A percentile compares a stretch with the other conserved stretches of the same genome.
phyloP scores from a whole-genome alignment of 257 asterid species.

The Buddleja alternifolia region DNA sequence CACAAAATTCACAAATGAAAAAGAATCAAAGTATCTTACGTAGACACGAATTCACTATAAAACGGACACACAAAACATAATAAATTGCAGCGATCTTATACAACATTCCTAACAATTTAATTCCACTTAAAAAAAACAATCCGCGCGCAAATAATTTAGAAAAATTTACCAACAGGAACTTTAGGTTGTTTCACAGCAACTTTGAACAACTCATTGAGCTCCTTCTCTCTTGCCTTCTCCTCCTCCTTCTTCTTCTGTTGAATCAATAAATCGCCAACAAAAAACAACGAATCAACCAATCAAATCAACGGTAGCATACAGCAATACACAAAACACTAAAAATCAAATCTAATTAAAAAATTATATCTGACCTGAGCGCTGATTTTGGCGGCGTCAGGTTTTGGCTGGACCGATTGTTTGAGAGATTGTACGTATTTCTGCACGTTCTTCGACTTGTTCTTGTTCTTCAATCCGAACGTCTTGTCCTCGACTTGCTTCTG shows the following conservation, averaged over 20 bases:
- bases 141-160: background rate
- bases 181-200: constrained; percentile 94
- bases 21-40: background rate
- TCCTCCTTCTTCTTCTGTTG: constrained; percentile 97
- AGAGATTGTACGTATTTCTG: constrained; percentile 95
- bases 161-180: constrained; percentile 80
- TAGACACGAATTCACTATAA: background rate
- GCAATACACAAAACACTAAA: background rate
- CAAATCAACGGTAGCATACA: background rate
- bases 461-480: constrained; percentile 96
- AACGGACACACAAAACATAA: background rate
- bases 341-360: background rate
- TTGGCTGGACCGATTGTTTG: constrained; percentile 77
- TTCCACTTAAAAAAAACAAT: background rate
- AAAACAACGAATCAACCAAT: background rate
- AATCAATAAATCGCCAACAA: constrained; percentile 23
- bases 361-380: constrained; percentile 63
- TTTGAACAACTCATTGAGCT: constrained; percentile 81
- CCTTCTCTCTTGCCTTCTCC: constrained; percentile 89
- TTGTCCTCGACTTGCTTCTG: constrained; percentile 93
- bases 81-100: background rate
- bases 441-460: constrained; percentile 88
- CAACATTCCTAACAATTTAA: background rate
- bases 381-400: constrained; percentile 61
- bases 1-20: background rate